These are phyloP conservation scores for Alternaria ventricosa DNA, from an alignment of 2,329 filamentous ascomycete genomes.

Conservation along the genomic window DNA sequence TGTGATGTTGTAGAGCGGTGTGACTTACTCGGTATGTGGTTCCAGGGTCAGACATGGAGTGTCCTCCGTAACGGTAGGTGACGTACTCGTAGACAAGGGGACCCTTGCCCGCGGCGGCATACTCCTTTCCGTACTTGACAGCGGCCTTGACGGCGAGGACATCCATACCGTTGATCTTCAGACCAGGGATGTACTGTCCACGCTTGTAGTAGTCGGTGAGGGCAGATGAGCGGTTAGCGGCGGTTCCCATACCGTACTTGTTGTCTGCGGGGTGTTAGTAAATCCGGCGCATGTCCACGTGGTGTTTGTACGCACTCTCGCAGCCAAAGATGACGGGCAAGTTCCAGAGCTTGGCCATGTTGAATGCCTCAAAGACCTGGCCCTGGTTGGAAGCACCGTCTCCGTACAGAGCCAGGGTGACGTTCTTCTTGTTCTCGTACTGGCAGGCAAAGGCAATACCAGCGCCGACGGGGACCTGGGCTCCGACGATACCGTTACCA, in stretches of 20 bases:
- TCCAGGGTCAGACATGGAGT: slow-evolving; percentile 99
- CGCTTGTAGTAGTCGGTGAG: slow-evolving; percentile 99
- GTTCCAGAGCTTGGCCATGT: slow-evolving; percentile 99
- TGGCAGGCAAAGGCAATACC: slow-evolving; percentile 97
- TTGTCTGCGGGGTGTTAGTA: slow-evolving; percentile 72
- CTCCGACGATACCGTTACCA: slow-evolving; percentile 98
- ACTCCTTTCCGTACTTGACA: slow-evolving; percentile 91
- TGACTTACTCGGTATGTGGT: slow-evolving; percentile 82
- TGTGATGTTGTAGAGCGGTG: background rate
- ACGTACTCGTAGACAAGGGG: slow-evolving; percentile 98
- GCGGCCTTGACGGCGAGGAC: slow-evolving; percentile 97
- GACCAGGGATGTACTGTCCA: slow-evolving; percentile 98
- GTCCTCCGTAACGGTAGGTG: slow-evolving; percentile 98
- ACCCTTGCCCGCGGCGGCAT: slow-evolving; percentile 80
- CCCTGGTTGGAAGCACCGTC: slow-evolving; percentile 99
- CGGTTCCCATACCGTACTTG: slow-evolving; percentile 99
- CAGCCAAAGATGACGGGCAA: slow-evolving; percentile 95
- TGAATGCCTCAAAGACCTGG: slow-evolving; percentile 99
- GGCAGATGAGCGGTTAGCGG: slow-evolving; percentile 90
- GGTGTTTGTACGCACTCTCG: slow-evolving; percentile 75
- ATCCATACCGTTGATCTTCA: slow-evolving; percentile 99
- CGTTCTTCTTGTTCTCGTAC: slow-evolving; percentile 86
- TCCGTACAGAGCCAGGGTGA: slow-evolving; percentile 90
- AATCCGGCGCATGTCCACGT: background rate
- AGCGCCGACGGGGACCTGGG: slow-evolving; percentile 95